phyloP scores from a whole-genome alignment of 1,284 basidiomycete species.

The Vanrija sp. region DNA sequence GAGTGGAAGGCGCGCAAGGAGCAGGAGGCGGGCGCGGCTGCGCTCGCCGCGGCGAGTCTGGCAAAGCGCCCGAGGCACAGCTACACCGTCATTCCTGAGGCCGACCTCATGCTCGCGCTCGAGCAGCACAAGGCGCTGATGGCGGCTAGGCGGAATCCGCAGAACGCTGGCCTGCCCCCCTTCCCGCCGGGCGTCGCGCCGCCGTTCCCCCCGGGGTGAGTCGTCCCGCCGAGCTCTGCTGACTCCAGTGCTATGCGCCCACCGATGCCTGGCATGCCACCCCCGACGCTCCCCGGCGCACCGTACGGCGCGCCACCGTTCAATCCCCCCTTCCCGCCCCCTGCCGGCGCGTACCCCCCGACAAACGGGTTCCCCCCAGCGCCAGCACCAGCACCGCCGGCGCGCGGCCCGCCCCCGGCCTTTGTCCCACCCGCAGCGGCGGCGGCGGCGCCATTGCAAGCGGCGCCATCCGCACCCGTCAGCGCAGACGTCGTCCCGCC shows the following conservation, averaged over 20 bases:
- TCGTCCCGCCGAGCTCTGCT: constrained; percentile 17
- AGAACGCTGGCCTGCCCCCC: constrained; percentile 51
- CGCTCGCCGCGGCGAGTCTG: constrained; percentile 66
- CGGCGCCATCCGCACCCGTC: constrained; percentile 1
- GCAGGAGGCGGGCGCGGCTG: constrained; percentile 74
- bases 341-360: constrained; percentile 21
- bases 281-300: constrained; percentile 25
- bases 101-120: constrained; percentile 77
- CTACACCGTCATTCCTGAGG: constrained; percentile 73
- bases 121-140: constrained; percentile 88
- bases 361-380: constrained; percentile 19
- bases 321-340: constrained; percentile 30
- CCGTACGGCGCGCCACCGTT: constrained; percentile 14
- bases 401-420: constrained; percentile 28
- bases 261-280: constrained; percentile 26
- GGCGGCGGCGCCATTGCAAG: constrained; percentile 5
- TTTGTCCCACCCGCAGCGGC: constrained; percentile 16
- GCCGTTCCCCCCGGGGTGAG: constrained; percentile 40
- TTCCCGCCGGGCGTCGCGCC: constrained; percentile 53
- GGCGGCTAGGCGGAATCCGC: constrained; percentile 58
- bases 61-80: constrained; percentile 78
- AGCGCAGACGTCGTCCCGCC: constrained; percentile 30
- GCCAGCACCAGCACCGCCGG: constrained; percentile 28
- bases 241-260: constrained; percentile 38
- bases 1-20: constrained; percentile 94